Conservation (phyloP, 352 stramenopile species). For the Pelagophyceae sp. region DNA sequence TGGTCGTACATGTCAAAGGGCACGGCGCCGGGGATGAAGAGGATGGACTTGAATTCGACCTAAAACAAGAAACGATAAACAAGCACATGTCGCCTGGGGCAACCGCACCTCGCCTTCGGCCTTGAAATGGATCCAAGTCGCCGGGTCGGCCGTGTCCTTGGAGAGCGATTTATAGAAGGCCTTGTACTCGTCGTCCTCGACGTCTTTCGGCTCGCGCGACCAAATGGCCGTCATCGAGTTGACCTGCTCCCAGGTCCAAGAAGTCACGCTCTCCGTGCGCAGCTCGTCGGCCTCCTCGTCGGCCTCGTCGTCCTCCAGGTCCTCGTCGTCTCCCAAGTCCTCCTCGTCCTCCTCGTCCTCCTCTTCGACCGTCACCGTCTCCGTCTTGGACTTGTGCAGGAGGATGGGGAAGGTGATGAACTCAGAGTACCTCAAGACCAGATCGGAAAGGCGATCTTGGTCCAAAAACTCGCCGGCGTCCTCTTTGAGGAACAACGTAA, state of each 20-base stretch:
- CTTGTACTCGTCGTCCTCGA: constrained; percentile 95
- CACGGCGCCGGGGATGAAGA: constrained; percentile 86
- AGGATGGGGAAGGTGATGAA: constrained; percentile 99
- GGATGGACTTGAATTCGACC: constrained; percentile 99
- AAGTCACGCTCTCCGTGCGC: constrained; percentile 82
- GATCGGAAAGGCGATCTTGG: constrained; percentile 79
- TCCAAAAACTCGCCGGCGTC: constrained; percentile 91
- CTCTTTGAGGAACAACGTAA: constrained; percentile 97
- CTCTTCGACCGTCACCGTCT: constrained; percentile 68
- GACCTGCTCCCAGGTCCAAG: constrained; percentile 87
- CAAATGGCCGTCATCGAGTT: constrained; percentile 97
- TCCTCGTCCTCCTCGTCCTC: constrained; percentile 61
- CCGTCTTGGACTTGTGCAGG: constrained; percentile 81
- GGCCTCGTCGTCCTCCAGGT: constrained; percentile 54
- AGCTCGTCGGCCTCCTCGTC: constrained; percentile 57
- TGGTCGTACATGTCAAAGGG: constrained; percentile 56
- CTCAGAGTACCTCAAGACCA: constrained; percentile 96
- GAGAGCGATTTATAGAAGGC: constrained; percentile 92
- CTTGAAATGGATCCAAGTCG: constrained; percentile 98
- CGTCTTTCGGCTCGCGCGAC: constrained; percentile 87
- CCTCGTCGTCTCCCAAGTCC: constrained; percentile 52
- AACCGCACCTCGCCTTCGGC: constrained; percentile 97
- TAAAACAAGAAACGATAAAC: too few relatives aligned
- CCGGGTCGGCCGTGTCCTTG: constrained; percentile 74
- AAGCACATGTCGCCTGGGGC: too few relatives aligned